These are phyloP conservation scores for Helicostylum pulchrum DNA, from an alignment of 192 early-diverging fungal species.

Conservation along the genomic window DNA sequence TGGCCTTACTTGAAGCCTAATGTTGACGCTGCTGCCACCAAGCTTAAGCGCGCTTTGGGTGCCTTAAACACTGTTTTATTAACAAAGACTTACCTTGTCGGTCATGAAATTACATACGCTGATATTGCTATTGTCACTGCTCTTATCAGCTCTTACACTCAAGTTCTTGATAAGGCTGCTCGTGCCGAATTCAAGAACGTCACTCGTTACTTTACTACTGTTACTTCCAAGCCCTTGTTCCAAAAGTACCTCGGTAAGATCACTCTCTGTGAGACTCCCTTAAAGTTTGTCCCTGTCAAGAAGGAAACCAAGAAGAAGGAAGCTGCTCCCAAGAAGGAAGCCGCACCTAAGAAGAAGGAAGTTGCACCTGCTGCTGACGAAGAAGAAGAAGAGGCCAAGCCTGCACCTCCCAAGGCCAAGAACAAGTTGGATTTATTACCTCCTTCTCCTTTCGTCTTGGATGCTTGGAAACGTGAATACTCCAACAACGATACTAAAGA, in stretches of 20 bases:
- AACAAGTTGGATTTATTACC: constrained; percentile 86
- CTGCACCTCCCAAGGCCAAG: constrained; percentile 88
- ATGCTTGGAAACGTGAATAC: constrained; percentile 97
- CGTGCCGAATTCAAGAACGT: constrained; percentile 84
- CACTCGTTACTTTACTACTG: constrained; percentile 88
- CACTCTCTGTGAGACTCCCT: constrained; percentile 58
- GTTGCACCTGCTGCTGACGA: constrained; percentile 44
- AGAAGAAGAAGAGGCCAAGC: constrained; percentile 55
- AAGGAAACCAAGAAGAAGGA: constrained; percentile 57
- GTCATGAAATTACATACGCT: constrained; percentile 87
- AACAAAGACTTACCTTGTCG: constrained; percentile 89
- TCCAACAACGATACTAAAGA: constrained; percentile 92
- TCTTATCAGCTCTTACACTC: constrained; percentile 47
- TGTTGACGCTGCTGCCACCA: constrained; percentile 67
- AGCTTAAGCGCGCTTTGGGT: constrained; percentile 57
- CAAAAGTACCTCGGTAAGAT: constrained; percentile 76
- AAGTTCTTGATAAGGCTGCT: constrained; percentile 68
- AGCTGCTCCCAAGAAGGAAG: constrained; percentile 59
- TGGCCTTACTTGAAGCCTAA: constrained; percentile 43
- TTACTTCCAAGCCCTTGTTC: constrained; percentile 81
- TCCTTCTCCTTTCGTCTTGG: constrained; percentile 75
- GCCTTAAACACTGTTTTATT: constrained; percentile 77
- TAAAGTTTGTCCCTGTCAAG: constrained; percentile 52
- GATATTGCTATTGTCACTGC: constrained; percentile 72
- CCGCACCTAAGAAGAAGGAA: constrained; percentile 34